These are phyloP conservation scores for Bidens hawaiensis DNA, from an alignment of 140 eudicot genomes.

Conservation along the genomic window DNA sequence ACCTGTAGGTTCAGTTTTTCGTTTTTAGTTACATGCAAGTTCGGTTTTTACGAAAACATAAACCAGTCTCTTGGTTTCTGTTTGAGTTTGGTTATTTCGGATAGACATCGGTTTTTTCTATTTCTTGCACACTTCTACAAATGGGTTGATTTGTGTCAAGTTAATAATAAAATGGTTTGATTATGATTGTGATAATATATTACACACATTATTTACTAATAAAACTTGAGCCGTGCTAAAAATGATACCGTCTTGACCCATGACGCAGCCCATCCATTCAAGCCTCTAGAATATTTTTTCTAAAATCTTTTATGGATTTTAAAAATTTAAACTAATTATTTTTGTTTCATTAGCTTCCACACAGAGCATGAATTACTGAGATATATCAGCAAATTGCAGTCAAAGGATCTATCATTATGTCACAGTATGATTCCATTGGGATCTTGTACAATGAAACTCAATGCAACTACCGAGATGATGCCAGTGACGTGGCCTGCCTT, in stretches of 20 bases:
- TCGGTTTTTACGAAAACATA: no score
- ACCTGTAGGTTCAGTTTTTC: no score
- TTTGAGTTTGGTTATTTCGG: no score
- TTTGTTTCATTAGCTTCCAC: slow-evolving; percentile 48
- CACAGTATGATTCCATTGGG: slow-evolving; percentile 99
- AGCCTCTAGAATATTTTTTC: background rate
- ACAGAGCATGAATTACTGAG: slow-evolving; percentile 97
- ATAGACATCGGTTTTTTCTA: no score
- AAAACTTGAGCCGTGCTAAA: background rate
- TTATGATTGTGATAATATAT: no score
- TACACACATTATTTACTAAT: background rate
- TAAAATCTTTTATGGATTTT: background rate
- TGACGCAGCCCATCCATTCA: background rate
- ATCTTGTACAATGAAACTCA: slow-evolving; percentile 96
- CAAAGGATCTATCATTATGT: slow-evolving; percentile 90
- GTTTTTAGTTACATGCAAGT: no score
- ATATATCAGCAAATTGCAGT: slow-evolving; percentile 68
- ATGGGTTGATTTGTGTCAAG: background rate
- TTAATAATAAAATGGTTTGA: no score
- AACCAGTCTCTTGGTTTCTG: no score
- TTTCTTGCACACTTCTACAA: no score
- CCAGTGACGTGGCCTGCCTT: slow-evolving; percentile 96
- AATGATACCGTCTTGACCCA: background rate
- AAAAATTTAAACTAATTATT: background rate
- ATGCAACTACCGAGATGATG: slow-evolving; percentile 99